A percentile compares a stretch with the other conserved stretches of the same genome.
Evolutionary conservation across 768 basidiomycete species (phyloP).

Genomic region (Tylopilus balloui): DNA sequence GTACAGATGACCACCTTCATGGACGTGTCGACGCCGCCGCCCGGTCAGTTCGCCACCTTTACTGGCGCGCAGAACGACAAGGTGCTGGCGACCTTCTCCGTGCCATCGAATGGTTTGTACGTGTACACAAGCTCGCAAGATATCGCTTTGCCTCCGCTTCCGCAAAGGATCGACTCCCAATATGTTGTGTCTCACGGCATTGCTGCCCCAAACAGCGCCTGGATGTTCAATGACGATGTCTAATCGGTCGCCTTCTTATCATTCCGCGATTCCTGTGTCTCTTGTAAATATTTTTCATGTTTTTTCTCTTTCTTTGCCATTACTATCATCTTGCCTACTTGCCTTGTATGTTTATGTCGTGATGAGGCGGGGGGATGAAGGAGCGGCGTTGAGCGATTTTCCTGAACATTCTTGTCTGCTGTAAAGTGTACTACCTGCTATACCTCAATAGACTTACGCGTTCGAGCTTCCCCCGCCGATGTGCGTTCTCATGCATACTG

Average conservation of each 20-base stretch:
- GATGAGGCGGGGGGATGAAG: constrained; percentile 14
- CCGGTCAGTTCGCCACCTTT: constrained; percentile 35
- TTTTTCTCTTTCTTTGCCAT: constrained; percentile 1
- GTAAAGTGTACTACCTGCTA: constrained; percentile 22
- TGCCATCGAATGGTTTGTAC: constrained; percentile 15
- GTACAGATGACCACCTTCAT: constrained; percentile 52
- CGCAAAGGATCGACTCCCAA: constrained; percentile 13
- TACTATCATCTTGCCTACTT: constrained; percentile 18
- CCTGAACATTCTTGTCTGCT: constrained; percentile 19
- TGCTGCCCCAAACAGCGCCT: constrained; percentile 9
- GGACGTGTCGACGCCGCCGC: constrained; percentile 39
- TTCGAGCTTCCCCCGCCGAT: not conserved
- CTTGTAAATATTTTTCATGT: constrained; percentile 22
- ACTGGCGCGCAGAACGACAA: constrained; percentile 35
- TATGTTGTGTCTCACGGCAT: constrained; percentile 13
- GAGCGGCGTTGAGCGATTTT: constrained; percentile 14
- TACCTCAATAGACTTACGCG: constrained; percentile 26
- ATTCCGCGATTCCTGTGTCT: constrained; percentile 8
- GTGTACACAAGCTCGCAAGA: constrained; percentile 21
- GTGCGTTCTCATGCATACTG: too few relatives aligned
- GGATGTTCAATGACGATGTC: constrained; percentile 17
- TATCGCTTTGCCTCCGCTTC: not conserved
- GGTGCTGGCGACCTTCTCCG: constrained; percentile 17
- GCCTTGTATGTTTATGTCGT: constrained; percentile 24
- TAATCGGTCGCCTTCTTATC: constrained; percentile 2